Percentiles rank a stretch among this genome's conserved stretches.
Evolutionary conservation across 805 yeast genomes (phyloP).

Genomic region (Yarrowia phangngaensis): DNA sequence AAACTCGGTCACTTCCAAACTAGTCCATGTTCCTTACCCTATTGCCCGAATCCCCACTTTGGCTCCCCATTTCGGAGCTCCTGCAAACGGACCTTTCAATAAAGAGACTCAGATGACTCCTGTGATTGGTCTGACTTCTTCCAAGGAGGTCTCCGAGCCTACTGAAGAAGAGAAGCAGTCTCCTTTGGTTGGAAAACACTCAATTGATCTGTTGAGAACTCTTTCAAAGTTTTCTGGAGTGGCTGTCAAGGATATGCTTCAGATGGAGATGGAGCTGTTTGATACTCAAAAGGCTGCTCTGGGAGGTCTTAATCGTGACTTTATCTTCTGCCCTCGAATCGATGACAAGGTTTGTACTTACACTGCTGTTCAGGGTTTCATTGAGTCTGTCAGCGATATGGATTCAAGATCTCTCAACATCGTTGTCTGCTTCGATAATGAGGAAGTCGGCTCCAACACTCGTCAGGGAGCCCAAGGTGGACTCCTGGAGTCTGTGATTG

Average conservation of each 20-base stretch:
- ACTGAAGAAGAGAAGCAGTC: conserved; percentile 57
- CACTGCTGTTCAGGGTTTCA: conserved; percentile 61
- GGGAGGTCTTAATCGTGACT: conserved; percentile 72
- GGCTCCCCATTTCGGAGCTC: conserved; percentile 78
- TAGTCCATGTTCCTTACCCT: conserved; percentile 38
- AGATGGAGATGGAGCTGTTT: conserved; percentile 69
- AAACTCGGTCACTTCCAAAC: conserved; percentile 32
- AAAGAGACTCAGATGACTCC: conserved; percentile 74
- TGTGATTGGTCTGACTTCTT: conserved; percentile 53
- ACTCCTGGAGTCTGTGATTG: conserved; percentile 56
- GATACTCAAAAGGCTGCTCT: conserved; percentile 72
- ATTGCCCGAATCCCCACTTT: conserved; percentile 74
- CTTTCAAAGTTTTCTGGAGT: conserved; percentile 57
- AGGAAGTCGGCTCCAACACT: conserved; percentile 73
- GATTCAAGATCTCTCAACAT: conserved; percentile 42
- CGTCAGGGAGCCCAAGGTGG: conserved; percentile 81
- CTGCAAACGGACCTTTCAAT: conserved; percentile 63
- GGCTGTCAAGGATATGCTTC: conserved; percentile 56
- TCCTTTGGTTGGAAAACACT: conserved; percentile 64
- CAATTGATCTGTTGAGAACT: conserved; percentile 60
- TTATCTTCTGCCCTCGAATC: conserved; percentile 72
- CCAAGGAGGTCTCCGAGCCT: conserved; percentile 43
- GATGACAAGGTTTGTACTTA: conserved; percentile 80
- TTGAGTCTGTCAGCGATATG: conserved; percentile 45
- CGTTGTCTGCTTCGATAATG: conserved; percentile 71